Base-by-base conservation (phyloP, 2,329 filamentous ascomycete species). In the Didymella segeticola region DNA sequence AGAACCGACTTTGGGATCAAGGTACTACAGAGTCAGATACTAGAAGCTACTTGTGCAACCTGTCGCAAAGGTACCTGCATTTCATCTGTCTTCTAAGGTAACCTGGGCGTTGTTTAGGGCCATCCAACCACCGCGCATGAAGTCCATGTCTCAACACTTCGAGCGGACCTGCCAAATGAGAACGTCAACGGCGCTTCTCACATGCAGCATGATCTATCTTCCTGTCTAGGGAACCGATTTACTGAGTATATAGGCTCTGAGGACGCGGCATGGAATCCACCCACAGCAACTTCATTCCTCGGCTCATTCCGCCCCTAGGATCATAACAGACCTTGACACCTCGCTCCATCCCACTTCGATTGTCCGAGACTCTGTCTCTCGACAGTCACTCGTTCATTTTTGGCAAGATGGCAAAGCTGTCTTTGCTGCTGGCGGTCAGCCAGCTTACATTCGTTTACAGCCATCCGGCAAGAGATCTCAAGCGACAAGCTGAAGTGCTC, bases 381-480 rank as follows among this genome's bases (percentile, higher is more conserved):
- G 36, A 47, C 45, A 48, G 29, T 61, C 57, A 36, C 53, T 45
- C 43, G 17, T 50, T 56, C 42, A 30, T 54, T 49, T 31, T 20
- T 46, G n/a, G 23, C 38, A 56, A 46, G 10, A 73, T 73, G 70
- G 62, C 60, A 41, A 70, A 62, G 57, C 56, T 71, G 47, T 58
- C 43, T 53, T 57, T 37, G 47, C 39, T 71, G 45, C 59, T 75
- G 60, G 64, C 58, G 23, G 45, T 69, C 8, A 47, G 49, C 53
- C 65, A 67, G 23, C 53, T 64, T 22, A 52, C 60, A 26, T 53
- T 65, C 39, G 58, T 71, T 57, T 49, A 66, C 42, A 57, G 58
- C 19, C 47, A 67, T 20, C 71, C 72, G 17, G 57, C 67, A 10
- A 41, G 37, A 4, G 61, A 62, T 34, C 19, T 43, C n/a, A 56